phyloP scores from a whole-genome alignment of 371 early-diverging fungal species.

The Actinomortierella wolfii region DNA sequence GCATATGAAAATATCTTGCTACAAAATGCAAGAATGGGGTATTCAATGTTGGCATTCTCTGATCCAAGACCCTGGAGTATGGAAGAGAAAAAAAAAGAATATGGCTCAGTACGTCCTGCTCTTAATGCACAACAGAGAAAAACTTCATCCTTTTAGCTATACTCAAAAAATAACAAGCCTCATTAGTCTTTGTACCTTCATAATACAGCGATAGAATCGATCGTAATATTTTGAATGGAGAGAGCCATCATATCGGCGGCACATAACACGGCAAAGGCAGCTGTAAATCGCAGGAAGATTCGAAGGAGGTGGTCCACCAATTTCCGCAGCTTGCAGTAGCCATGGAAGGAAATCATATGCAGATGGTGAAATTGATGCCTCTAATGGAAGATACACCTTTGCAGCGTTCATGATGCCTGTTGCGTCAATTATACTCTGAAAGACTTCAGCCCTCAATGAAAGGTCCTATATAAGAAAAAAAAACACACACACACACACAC shows the following conservation, averaged over 20 bases:
- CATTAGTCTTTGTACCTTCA: constrained; percentile 50
- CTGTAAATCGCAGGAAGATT: constrained; percentile 51
- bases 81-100: background rate
- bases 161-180: background rate
- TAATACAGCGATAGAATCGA: constrained; percentile 69
- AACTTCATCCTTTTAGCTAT: too few species aligned
- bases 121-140: background rate
- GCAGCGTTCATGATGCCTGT: constrained; percentile 2
- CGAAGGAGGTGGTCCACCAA: too few species aligned
- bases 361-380: constrained; percentile 8
- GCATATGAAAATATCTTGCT: constrained; percentile 64
- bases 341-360: constrained; percentile 38
- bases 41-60: constrained; percentile 56
- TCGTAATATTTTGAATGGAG: constrained; percentile 60
- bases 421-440: too few species aligned
- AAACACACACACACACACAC: too few species aligned
- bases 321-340: constrained; percentile 42
- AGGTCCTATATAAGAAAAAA: too few species aligned
- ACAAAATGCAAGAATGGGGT: constrained; percentile 69
- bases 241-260: constrained; percentile 66
- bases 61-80: constrained; percentile 60
- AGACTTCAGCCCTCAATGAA: too few species aligned
- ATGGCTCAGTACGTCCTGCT: background rate
- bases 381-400: background rate
- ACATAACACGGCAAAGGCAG: constrained; percentile 77